Evolutionary conservation across 2,329 filamentous ascomycete species (phyloP).

Genomic region (Microsporum ferrugineum): DNA sequence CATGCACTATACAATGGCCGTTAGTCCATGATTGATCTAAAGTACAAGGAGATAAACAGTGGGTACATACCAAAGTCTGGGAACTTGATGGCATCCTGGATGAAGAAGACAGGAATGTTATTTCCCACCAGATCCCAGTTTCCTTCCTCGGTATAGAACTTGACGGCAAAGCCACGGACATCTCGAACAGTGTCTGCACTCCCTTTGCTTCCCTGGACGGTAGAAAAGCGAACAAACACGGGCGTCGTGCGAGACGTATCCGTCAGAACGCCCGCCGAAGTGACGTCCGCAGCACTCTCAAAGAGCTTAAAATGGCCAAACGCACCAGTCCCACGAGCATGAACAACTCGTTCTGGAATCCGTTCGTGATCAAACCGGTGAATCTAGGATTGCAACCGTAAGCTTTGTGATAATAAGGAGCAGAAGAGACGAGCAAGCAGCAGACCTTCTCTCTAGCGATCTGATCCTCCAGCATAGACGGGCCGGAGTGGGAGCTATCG

Average conservation of each 20-base stretch:
- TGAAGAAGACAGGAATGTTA: conserved; percentile 65
- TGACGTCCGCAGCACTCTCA: conserved; percentile 53
- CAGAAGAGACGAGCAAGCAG: not conserved
- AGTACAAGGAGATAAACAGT: not conserved
- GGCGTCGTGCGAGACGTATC: conserved; percentile 55
- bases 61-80: conserved; percentile 46
- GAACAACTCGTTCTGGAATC: conserved; percentile 57
- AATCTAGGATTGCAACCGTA: conserved; percentile 24
- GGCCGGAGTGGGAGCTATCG: conserved; percentile 53
- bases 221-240: conserved; percentile 65
- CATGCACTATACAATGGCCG: conserved; percentile 30
- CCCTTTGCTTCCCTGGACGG: conserved; percentile 61
- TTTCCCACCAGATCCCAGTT: conserved; percentile 68
- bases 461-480: conserved; percentile 58
- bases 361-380: conserved; percentile 63
- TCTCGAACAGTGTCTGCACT: conserved; percentile 75
- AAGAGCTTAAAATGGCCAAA: conserved; percentile 57
- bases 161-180: conserved; percentile 66
- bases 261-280: conserved; percentile 52
- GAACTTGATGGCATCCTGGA: conserved; percentile 65
- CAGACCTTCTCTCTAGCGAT: conserved; percentile 61
- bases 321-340: conserved; percentile 53
- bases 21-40: not conserved
- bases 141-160: conserved; percentile 66
- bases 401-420: not conserved